phyloP scores from a whole-genome alignment of 148 eudicot species.

The Pharnaceum exiguum region DNA sequence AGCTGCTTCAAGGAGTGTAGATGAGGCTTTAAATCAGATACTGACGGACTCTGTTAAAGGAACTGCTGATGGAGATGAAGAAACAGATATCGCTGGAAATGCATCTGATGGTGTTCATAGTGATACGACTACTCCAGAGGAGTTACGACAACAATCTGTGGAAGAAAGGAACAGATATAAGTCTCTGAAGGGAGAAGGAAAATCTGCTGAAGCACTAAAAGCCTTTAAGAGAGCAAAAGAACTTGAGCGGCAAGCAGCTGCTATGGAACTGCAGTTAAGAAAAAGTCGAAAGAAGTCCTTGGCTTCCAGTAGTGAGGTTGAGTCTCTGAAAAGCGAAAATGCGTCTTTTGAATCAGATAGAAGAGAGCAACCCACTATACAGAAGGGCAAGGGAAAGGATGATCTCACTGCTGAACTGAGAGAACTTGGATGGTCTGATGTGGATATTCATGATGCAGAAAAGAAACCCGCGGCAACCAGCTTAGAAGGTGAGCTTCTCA shows the following conservation, averaged over 20 bases:
- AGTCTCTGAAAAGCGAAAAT: slow-evolving; percentile 32
- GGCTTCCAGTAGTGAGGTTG: slow-evolving; percentile 38
- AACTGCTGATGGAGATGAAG: slow-evolving; percentile 26
- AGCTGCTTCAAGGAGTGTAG: slow-evolving; percentile 45
- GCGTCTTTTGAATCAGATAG: slow-evolving; percentile 15
- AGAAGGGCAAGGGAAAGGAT: slow-evolving; percentile 55
- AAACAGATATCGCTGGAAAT: slow-evolving; percentile 28
- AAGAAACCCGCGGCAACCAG: slow-evolving; percentile 50
- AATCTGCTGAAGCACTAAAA: slow-evolving; percentile 78
- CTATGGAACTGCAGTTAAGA: slow-evolving; percentile 62
- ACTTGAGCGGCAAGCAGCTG: slow-evolving; percentile 85
- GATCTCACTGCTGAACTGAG: slow-evolving; percentile 72
- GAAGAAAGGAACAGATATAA: slow-evolving; percentile 74
- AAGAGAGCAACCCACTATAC: slow-evolving; percentile 24
- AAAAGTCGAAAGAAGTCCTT: slow-evolving; percentile 63
- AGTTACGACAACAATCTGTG: slow-evolving; percentile 72
- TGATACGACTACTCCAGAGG: slow-evolving; percentile 59
- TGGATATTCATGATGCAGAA: slow-evolving; percentile 61
- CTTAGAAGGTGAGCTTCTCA: slow-evolving; percentile 78
- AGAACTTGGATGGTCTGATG: slow-evolving; percentile 90
- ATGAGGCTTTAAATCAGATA: slow-evolving; percentile 54
- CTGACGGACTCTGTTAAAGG: slow-evolving; percentile 33
- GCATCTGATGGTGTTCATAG: slow-evolving; percentile 24
- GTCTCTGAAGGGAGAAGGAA: slow-evolving; percentile 71
- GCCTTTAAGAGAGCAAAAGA: slow-evolving; percentile 86